Evolutionary conservation across 2,329 filamentous ascomycete species (phyloP).

Genomic region (Beauveria sp.): DNA sequence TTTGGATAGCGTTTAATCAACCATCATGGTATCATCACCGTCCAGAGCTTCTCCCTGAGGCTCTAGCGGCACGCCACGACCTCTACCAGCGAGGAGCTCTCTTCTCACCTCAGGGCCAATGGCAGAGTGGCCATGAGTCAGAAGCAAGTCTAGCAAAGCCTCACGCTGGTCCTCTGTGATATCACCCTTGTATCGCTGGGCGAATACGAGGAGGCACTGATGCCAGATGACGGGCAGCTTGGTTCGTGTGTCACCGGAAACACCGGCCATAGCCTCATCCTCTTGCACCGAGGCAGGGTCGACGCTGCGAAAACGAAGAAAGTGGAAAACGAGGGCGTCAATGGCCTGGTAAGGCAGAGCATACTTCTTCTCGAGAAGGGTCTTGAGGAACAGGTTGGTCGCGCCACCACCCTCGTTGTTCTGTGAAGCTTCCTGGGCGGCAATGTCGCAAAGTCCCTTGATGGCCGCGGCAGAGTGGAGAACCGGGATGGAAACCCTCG

Average conservation of each 20-base stretch:
- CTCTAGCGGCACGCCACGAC: conserved; percentile 65
- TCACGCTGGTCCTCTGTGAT: conserved; percentile 94
- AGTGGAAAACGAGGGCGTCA: conserved; percentile 93
- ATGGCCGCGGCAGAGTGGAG: conserved; percentile 88
- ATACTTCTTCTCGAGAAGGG: conserved; percentile 93
- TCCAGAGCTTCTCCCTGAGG: conserved; percentile 48
- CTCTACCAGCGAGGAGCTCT: conserved; percentile 81
- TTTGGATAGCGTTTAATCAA: conserved; percentile 36
- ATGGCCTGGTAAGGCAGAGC: conserved; percentile 91
- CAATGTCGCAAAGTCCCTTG: conserved; percentile 88
- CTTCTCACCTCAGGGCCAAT: conserved; percentile 89
- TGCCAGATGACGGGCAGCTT: conserved; percentile 94
- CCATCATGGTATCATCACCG: conserved; percentile 88
- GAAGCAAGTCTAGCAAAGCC: conserved; percentile 76
- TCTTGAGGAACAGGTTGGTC: conserved; percentile 91
- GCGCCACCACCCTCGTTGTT: conserved; percentile 82
- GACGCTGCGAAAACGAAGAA: conserved; percentile 74
- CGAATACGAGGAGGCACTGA: conserved; percentile 85
- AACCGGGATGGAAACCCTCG: conserved; percentile 79
- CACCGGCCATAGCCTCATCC: conserved; percentile 45
- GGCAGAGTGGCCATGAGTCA: conserved; percentile 75
- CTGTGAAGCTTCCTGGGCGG: conserved; percentile 77
- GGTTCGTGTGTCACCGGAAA: conserved; percentile 41
- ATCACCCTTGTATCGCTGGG: conserved; percentile 90
- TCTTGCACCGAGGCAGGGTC: conserved; percentile 49